A percentile compares a stretch with the other conserved stretches of the same genome.
phyloP scores from a whole-genome alignment of 2,329 filamentous ascomycete species.

The Chaetomium strumarium region DNA sequence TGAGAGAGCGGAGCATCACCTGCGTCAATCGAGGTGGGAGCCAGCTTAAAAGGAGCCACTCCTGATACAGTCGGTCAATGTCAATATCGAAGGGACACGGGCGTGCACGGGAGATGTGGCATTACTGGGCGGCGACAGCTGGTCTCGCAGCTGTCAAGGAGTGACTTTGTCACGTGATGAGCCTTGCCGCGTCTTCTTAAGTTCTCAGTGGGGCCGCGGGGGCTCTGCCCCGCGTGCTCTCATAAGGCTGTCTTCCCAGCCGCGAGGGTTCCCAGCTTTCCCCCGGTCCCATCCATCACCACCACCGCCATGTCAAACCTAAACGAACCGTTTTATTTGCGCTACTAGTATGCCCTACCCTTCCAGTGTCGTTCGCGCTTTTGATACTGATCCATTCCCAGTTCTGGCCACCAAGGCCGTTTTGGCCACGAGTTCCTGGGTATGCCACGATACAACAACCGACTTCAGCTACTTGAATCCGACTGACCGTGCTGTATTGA shows the following conservation, averaged over 20 bases:
- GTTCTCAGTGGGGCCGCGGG: slow-evolving; percentile 19
- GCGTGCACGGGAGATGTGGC: slow-evolving; percentile 26
- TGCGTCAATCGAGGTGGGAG: slow-evolving; percentile 13
- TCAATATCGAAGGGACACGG: slow-evolving; percentile 20
- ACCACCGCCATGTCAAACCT: slow-evolving; percentile 53
- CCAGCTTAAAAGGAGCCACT: not conserved
- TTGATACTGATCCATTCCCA: slow-evolving; percentile 35
- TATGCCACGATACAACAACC: slow-evolving; percentile 35
- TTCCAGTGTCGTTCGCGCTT: not conserved
- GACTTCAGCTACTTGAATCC: not conserved
- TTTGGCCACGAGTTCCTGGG: slow-evolving; percentile 98
- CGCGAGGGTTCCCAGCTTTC: slow-evolving; percentile 17
- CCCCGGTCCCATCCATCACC: slow-evolving; percentile 31
- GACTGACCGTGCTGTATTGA: not conserved
- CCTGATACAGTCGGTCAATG: slow-evolving; percentile 19
- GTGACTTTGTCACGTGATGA: slow-evolving; percentile 20
- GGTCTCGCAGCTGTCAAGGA: slow-evolving; percentile 15
- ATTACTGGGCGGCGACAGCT: slow-evolving; percentile 15
- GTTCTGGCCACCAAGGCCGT: slow-evolving; percentile 93
- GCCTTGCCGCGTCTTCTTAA: not conserved
- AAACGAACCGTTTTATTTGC: slow-evolving; percentile 86
- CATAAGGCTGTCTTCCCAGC: slow-evolving; percentile 6
- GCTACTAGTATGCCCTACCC: slow-evolving; percentile 75
- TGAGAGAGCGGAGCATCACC: slow-evolving; percentile 23
- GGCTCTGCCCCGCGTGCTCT: slow-evolving; percentile 21